These are phyloP conservation scores for Heimioporus sp. DNA, from an alignment of 768 basidiomycete species.

Conservation along the genomic window DNA sequence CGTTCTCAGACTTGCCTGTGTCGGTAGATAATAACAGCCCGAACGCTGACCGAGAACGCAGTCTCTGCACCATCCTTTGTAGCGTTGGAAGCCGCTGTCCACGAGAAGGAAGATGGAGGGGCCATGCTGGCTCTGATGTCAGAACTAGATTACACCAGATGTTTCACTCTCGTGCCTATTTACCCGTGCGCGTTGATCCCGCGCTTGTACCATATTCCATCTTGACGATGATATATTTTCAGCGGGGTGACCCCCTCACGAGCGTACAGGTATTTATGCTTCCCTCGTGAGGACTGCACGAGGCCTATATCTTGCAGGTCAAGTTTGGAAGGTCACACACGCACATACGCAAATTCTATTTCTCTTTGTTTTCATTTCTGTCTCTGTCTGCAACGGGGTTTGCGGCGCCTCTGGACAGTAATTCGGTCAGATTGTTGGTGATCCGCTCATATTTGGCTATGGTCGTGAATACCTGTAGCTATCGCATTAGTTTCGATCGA, in stretches of 20 bases:
- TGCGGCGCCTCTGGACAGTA: no score
- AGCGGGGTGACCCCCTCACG: not conserved
- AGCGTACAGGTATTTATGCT: conserved; percentile 10
- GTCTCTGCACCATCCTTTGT: not conserved
- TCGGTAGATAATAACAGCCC: not conserved
- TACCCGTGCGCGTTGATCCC: conserved; percentile 1
- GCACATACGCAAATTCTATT: no score
- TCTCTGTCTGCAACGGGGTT: no score
- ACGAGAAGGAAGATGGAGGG: not conserved
- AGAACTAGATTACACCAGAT: not conserved
- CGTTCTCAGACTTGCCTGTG: not conserved
- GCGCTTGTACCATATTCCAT: not conserved
- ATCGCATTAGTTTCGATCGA: no score
- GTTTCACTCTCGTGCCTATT: not conserved
- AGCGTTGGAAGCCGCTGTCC: not conserved
- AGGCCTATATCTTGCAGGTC: no score
- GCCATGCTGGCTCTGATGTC: not conserved
- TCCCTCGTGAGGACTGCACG: not conserved
- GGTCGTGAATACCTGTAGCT: no score
- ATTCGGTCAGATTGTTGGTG: no score
- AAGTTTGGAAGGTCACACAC: no score
- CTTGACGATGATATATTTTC: not conserved
- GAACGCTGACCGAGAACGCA: not conserved
- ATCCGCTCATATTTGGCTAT: no score
- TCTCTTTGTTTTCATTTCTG: no score